Evolutionary conservation across 257 asterid genomes (phyloP), one percentile per base, ranked within the genome.

Genomic region (Coffea eugenioides): DNA sequence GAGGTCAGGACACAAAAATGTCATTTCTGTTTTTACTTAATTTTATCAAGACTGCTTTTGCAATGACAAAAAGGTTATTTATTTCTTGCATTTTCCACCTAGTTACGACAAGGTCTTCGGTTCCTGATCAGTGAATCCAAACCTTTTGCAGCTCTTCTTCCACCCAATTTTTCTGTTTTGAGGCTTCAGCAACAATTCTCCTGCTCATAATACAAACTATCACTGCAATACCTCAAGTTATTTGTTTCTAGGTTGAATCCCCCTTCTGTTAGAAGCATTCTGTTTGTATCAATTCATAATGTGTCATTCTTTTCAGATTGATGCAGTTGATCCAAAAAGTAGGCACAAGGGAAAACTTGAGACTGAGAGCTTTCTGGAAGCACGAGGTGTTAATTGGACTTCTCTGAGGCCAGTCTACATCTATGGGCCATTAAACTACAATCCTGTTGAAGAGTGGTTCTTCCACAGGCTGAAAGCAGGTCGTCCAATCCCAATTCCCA

Each of bases 391-490:
- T 78, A 96, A 94, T 85, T 96, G 95, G 96, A 96, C 98, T 52
- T 92, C 98, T 23, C 10, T 96, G 7, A 91, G 98, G 88, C 99
- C 99, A 20, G 99, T 96, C 71, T 96, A 96, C 85, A 96, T 96
- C 70, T 96, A 94, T 31, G 98, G 98, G 18, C 98, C 99, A 31
- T 84, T 94, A 82, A 96, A 96, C 92, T 96, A 96, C 88, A 96
- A 96, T 86, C 98, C 99, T 1, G 97, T 96, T 14, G 99, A 96
- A 82, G 98, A 96, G 62, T 94, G 99, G 99, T 96, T 96, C 92
- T 96, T 96, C 92, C 99, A 96, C 90, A 89, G 98, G 51, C 79
- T 96, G 84, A 96, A 96, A 90, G 99, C 93, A 0, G 97, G 98
- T 15, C 98, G 99, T 20, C 98, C 97, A 45, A 94, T 96, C 13